These are phyloP conservation scores for Ganoderma resinaceum DNA, from an alignment of 1,284 basidiomycete genomes.

Conservation along the genomic window DNA sequence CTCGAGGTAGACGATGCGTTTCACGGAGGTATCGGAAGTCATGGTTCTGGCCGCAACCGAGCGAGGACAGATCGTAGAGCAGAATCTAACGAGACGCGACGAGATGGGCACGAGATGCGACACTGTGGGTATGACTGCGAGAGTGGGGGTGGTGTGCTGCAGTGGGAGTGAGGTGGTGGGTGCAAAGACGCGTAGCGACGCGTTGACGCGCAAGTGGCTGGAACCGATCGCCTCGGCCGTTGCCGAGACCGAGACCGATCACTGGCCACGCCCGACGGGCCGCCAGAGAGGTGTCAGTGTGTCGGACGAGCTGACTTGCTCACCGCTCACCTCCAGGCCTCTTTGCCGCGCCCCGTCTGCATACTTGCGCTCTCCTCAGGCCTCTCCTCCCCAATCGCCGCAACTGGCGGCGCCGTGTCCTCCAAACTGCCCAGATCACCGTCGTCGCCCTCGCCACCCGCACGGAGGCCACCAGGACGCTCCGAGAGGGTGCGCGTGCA, in stretches of 20 bases:
- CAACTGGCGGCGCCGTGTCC: conserved; percentile 22
- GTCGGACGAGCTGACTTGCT: conserved; percentile 5
- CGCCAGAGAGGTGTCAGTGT: not conserved
- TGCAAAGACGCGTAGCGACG: conserved; percentile 30
- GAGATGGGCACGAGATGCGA: conserved; percentile 16
- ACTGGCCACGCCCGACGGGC: conserved; percentile 5
- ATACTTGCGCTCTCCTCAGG: conserved; percentile 9
- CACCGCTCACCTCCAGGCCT: not conserved
- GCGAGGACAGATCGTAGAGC: conserved; percentile 5
- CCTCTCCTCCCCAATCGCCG: conserved; percentile 13
- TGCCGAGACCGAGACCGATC: conserved; percentile 9
- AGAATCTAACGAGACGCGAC: conserved; percentile 10
- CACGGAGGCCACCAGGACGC: conserved; percentile 37
- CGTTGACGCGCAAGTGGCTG: conserved; percentile 31
- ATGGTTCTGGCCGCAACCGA: conserved; percentile 34
- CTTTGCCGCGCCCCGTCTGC: not conserved
- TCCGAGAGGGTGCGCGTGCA: conserved; percentile 29
- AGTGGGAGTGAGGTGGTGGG: conserved; percentile 6
- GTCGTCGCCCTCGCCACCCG: conserved; percentile 77
- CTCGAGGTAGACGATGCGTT: conserved; percentile 59
- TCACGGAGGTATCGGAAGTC: conserved; percentile 30
- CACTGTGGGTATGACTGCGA: conserved; percentile 4
- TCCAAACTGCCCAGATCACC: conserved; percentile 78
- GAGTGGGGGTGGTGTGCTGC: not conserved
- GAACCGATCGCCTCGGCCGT: conserved; percentile 15